Percentiles rank a stretch among this genome's conserved stretches.
These are phyloP conservation scores for Trichoderma semiorbis DNA, from an alignment of 2,329 filamentous ascomycete species.

Conservation along the genomic window DNA sequence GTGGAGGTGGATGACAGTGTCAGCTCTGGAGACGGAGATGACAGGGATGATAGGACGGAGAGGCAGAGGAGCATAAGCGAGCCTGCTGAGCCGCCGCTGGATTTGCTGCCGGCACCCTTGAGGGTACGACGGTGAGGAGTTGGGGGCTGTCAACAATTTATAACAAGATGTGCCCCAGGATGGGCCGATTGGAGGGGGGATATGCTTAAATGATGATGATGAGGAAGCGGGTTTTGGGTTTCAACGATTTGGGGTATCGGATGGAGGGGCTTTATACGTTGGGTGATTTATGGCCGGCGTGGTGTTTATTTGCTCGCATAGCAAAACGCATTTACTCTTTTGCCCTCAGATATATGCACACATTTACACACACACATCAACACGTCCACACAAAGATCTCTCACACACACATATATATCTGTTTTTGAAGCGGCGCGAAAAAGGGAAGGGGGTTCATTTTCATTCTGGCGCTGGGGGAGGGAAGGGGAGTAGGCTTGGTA, in stretches of 20 bases:
- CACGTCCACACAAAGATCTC: not conserved
- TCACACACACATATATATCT: not conserved
- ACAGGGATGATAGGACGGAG: conserved; percentile 55
- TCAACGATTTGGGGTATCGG: not conserved
- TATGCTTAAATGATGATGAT: not conserved
- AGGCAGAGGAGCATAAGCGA: conserved; percentile 54
- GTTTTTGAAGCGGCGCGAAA: not conserved
- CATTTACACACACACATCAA: not conserved
- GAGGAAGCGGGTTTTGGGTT: not conserved
- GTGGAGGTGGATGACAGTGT: conserved; percentile 57
- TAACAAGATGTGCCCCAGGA: not conserved
- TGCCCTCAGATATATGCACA: not conserved
- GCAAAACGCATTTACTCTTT: not conserved
- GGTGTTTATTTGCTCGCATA: not conserved
- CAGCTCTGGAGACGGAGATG: conserved; percentile 48
- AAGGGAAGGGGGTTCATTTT: not conserved
- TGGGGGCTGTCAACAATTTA: not conserved
- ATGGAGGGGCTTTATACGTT: not conserved
- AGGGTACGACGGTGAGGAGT: conserved; percentile 29
- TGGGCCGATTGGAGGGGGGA: not conserved
- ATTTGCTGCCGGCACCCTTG: conserved; percentile 35
- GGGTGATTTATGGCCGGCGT: not conserved
- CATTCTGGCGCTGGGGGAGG: not conserved
- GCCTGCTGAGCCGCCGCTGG: conserved; percentile 35
- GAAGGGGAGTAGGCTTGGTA: not conserved